phyloP scores from a whole-genome alignment of 208 protist genomes.

The Trypanosoma avium region DNA sequence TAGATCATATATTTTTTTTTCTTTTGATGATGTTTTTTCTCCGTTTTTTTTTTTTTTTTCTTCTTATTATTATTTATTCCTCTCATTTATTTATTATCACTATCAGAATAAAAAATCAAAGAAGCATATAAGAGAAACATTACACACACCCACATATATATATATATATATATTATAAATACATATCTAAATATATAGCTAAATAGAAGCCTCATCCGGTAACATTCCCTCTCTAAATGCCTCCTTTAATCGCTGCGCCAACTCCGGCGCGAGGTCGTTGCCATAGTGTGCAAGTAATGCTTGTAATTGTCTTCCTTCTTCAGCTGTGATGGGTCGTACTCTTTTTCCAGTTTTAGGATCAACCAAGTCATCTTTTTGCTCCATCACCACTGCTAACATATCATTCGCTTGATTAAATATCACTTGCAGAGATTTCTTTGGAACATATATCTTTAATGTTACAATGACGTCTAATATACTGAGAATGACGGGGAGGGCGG shows the following conservation, averaged over 20 bases:
- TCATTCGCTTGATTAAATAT: conserved; percentile 72
- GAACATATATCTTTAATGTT: conserved; percentile 87
- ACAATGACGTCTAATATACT: conserved; percentile 79
- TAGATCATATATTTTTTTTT: background rate
- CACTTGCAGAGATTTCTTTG: conserved; percentile 69
- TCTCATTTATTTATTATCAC: background rate
- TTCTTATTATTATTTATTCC: background rate
- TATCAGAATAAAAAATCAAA: background rate
- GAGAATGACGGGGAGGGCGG: conserved; percentile 58
- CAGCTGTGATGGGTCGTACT: conserved; percentile 71
- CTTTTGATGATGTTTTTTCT: background rate
- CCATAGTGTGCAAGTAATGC: conserved; percentile 84
- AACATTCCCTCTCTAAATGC: conserved; percentile 79
- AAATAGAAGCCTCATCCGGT: conserved; percentile 80
- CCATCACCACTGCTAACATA: conserved; percentile 74
- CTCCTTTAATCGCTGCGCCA: conserved; percentile 56
- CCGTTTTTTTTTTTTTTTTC: background rate
- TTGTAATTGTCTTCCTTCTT: conserved; percentile 84
- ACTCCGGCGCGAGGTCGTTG: conserved; percentile 60
- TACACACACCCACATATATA: background rate
- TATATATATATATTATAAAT: background rate
- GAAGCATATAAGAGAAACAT: background rate
- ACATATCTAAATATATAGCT: background rate
- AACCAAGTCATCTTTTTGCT: conserved; percentile 70
- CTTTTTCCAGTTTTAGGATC: conserved; percentile 66